Base-by-base conservation (phyloP, 305 asterid genomes). In the Fraxinus platypoda region DNA sequence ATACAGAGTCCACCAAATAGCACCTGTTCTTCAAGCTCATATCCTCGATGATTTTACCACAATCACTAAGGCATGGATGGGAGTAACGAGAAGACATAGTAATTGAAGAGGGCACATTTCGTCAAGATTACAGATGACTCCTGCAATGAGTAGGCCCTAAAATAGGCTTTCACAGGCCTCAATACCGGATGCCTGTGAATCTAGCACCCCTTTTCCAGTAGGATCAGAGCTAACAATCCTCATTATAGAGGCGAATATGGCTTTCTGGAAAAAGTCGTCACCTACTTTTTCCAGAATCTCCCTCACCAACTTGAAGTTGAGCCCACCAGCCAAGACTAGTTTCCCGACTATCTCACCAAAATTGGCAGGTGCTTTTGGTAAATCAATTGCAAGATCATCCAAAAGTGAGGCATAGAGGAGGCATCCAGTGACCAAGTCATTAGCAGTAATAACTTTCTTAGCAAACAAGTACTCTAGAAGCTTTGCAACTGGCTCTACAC, bases 381-480 rank as follows among this genome's bases (percentile, higher is more conserved):
- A 83, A 84, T 95, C 98, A 38, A 95, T 92, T 23, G 94, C 97
- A 0, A 95, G 90, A 77, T 95, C 98, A 81, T 92, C 97, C 83
- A 94, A 82, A 52, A 84, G 12, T 0, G 85, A 86, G 0, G 94
- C 97, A 41, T 88, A 94, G 17, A 21, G 81, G 59, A 86, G 82
- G 52, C 90, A 91, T 41, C 98, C 98, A 0, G 85, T 38, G 2
- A 19, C 75, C 21, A 92, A 75, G 75, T 93, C 94, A 28, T 23
- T 77, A 8, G 85, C 57, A 21, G 76, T 87, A 38, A 94, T 9
- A 77, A 91, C 93, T 81, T 91, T 89, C 85, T 90, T 88, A 8
- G 86, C 33, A 19, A 82, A 68, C 86, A 95, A 85, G 84, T 92
- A 80, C 30, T 83, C 92, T 0, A 95, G 57, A 75, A 95, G 97